Base-by-base conservation (phyloP, 2,329 filamentous ascomycete genomes). In the Shiraia bambusicola region DNA sequence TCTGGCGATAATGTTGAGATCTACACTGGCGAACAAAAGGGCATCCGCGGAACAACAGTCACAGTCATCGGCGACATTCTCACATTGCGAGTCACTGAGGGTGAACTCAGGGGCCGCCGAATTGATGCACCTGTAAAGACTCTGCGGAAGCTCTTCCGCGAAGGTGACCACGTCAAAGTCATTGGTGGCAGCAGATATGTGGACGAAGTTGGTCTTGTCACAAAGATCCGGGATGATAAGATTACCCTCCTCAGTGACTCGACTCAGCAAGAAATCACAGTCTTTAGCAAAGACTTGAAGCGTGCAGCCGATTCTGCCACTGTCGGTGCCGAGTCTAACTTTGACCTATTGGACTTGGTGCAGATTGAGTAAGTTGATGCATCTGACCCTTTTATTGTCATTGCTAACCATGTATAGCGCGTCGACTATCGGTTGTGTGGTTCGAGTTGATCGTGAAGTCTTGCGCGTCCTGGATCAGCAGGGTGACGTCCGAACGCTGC, bases 151-250 rank as follows among this genome's bases (percentile, higher is more conserved):
- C 82, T 88, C 22, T 98, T 98, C 78, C 83, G 81, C 52, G 80
- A 91, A 49, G 93, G 93, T 76, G 93, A 98, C 61, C 93, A 98
- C 64, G 93, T 98, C 74, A 97, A 97, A 74, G 93, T 98, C 55
- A 95, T 96, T 65, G 92, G 93, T 40, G 92, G 91, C 28, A 95
- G 91, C 72, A 87, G 89, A 58, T 97, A 91, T 68, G 83, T 88
- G 40, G 93, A 96, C 58, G 93, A 98, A 71, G 87, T 97, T 31
- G 93, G 93, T 69, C 95, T 96, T 81, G 91, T 98, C 37, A 90
- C 97, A 52, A 88, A 89, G 67, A 93, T 96, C 54, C 86, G 83
- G 34, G 89, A 95, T 46, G 93, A 98, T 66, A 84, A 88, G 28
- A 90, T 98, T 43, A 97, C 93, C 1, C 76, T 98, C 52, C 76